phyloP scores from a whole-genome alignment of 1,284 basidiomycete genomes.

The Ganoderma meredithae region DNA sequence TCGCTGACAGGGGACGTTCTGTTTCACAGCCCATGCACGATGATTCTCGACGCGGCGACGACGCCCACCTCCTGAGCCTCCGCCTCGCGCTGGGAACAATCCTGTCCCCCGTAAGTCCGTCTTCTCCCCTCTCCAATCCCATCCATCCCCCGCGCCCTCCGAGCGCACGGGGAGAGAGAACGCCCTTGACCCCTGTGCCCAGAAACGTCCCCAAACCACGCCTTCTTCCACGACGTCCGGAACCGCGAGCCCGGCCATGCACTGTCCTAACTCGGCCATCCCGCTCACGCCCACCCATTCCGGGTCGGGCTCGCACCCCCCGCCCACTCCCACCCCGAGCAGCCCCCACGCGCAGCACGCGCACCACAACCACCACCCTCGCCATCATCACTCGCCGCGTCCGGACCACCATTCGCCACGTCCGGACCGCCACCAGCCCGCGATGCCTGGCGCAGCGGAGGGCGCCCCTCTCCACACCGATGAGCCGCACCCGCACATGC shows the following conservation, averaged over 20 bases:
- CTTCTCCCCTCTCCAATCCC: conserved; percentile 1
- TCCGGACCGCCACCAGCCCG: conserved; percentile 13
- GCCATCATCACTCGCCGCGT: neutral
- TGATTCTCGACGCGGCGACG: conserved; percentile 31
- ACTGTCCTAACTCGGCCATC: conserved; percentile 29
- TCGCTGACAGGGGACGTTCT: neutral
- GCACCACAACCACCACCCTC: conserved; percentile 7
- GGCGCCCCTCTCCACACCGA: conserved; percentile 16
- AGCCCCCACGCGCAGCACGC: conserved; percentile 11
- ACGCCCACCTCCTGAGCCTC: conserved; percentile 35
- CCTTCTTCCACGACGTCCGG: conserved; percentile 39
- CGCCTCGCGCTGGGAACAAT: conserved; percentile 42
- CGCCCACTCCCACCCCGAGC: conserved; percentile 7
- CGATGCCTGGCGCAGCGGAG: conserved; percentile 19
- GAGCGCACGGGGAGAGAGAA: conserved; percentile 9
- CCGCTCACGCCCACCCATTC: conserved; percentile 26
- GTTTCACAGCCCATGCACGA: conserved; percentile 31
- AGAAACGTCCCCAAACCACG: conserved; percentile 41
- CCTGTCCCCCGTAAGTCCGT: conserved; percentile 41
- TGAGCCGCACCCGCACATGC: conserved; percentile 25
- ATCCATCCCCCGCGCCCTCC: conserved; percentile 4
- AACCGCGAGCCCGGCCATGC: conserved; percentile 40
- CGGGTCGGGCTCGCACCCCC: conserved; percentile 24
- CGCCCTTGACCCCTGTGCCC: conserved; percentile 21
- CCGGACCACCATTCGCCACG: neutral